Percentiles rank a stretch among this genome's conserved stretches.
Evolutionary conservation across 164 flowering plant species (phyloP).

Genomic region (Echeveria elegans): DNA sequence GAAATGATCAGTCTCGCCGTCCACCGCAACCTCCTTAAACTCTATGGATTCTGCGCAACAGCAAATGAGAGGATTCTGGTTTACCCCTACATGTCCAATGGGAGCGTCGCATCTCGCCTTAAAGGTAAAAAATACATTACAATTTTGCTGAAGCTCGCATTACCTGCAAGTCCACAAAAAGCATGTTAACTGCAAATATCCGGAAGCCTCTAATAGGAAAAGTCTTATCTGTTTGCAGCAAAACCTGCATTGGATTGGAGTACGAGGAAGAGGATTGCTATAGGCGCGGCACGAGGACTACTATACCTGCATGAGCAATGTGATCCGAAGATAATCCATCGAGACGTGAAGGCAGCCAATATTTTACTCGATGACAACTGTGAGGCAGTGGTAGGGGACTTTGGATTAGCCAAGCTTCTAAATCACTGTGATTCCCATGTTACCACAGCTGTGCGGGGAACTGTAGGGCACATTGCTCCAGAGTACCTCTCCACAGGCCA

Average conservation of each 20-base stretch:
- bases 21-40: background rate
- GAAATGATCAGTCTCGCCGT: slow-evolving; percentile 18
- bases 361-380: slow-evolving; percentile 1
- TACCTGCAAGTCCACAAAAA: background rate
- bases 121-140: background rate
- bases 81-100: slow-evolving; percentile 3
- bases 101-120: background rate
- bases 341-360: slow-evolving; percentile 4
- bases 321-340: background rate
- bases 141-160: background rate
- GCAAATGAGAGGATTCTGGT: slow-evolving; percentile 1
- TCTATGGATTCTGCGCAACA: slow-evolving; percentile 1
- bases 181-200: background rate
- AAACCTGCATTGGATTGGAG: slow-evolving; percentile 1
- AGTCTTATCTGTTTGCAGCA: background rate
- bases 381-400: slow-evolving; percentile 4
- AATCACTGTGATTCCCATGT: slow-evolving; percentile 3
- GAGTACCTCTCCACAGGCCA: slow-evolving; percentile 1
- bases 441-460: background rate
- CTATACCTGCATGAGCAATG: slow-evolving; percentile 1
- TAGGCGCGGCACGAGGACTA: background rate
- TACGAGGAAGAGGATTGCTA: background rate
- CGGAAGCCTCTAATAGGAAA: background rate
- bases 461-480: slow-evolving; percentile 1
- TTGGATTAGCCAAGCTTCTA: slow-evolving; percentile 4